Conservation (phyloP, 2,329 filamentous ascomycete genomes). For the Diaporthe longicolla region DNA sequence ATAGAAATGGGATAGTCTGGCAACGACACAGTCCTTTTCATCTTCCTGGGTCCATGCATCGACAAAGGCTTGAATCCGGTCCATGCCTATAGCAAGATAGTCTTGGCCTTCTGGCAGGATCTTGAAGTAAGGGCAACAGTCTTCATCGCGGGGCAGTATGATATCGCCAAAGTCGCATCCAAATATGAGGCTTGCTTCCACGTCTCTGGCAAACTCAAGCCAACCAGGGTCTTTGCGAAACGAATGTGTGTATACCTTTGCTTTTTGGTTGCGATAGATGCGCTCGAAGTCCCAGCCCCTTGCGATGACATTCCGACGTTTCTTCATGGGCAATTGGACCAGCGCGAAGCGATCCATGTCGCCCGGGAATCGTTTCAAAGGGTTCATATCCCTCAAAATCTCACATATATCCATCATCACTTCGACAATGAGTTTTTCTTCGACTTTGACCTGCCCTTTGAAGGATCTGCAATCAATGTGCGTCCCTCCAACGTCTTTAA, state of each 20-base stretch:
- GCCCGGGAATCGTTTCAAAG: not conserved
- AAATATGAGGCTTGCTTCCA: not conserved
- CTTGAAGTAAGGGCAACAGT: not conserved
- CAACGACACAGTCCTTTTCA: not conserved
- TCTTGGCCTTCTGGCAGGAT: not conserved
- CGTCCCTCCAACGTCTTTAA: not conserved
- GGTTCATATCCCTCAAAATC: not conserved
- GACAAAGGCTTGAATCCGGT: not conserved
- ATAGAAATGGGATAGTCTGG: not conserved
- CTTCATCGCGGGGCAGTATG: not conserved
- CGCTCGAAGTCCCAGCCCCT: conserved; percentile 6
- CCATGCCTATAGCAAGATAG: not conserved
- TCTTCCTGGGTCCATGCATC: not conserved
- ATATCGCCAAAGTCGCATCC: not conserved
- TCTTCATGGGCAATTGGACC: not conserved
- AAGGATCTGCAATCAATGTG: not conserved
- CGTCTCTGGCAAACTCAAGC: not conserved
- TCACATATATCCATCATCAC: not conserved
- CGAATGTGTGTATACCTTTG: not conserved
- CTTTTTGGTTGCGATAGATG: not conserved
- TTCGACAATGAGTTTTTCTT: not conserved
- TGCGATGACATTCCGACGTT: not conserved
- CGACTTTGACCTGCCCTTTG: not conserved
- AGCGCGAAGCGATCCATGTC: not conserved
- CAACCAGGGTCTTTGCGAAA: not conserved